These are phyloP conservation scores for Tolypocladium nubicola DNA, from an alignment of 2,329 filamentous ascomycete genomes.

Conservation along the genomic window DNA sequence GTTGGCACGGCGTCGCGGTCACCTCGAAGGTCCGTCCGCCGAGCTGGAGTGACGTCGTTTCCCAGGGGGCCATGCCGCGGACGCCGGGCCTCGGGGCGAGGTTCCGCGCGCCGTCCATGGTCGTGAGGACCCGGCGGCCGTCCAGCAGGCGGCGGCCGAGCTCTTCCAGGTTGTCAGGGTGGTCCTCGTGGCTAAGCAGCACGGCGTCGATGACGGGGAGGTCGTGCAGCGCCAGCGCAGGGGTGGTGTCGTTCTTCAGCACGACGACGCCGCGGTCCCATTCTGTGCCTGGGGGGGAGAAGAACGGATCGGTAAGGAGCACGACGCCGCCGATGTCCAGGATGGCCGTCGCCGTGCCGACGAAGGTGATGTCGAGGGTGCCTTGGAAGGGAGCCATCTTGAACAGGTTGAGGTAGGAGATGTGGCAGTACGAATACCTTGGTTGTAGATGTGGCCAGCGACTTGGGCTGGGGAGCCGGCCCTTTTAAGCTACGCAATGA, in stretches of 20 bases:
- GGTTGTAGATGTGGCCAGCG: no score
- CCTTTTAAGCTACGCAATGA: no score
- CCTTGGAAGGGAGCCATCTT: constrained; percentile 7
- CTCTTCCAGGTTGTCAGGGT: constrained; percentile 37
- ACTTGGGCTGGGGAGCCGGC: no score
- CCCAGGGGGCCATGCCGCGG: constrained; percentile 26
- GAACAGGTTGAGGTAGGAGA: no score
- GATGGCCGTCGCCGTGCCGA: constrained; percentile 38
- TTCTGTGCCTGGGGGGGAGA: constrained; percentile 25
- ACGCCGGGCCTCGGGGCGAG: constrained; percentile 31
- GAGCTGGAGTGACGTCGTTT: constrained; percentile 16
- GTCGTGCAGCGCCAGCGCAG: constrained; percentile 23
- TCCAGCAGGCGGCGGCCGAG: constrained; percentile 33
- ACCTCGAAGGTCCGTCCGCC: constrained; percentile 24
- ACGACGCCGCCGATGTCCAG: constrained; percentile 29
- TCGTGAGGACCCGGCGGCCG: constrained; percentile 34
- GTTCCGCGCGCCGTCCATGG: constrained; percentile 30
- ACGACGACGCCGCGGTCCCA: constrained; percentile 16
- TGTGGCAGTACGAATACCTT: no score
- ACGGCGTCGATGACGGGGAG: constrained; percentile 36
- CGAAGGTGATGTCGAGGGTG: constrained; percentile 27
- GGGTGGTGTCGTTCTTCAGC: constrained; percentile 19
- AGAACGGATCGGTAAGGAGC: constrained; percentile 35
- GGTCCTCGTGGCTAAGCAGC: constrained; percentile 39
- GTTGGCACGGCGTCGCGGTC: constrained; percentile 30